Conservation (phyloP, 371 early-diverging fungal species). For the Syncephalis plumigaleata region DNA sequence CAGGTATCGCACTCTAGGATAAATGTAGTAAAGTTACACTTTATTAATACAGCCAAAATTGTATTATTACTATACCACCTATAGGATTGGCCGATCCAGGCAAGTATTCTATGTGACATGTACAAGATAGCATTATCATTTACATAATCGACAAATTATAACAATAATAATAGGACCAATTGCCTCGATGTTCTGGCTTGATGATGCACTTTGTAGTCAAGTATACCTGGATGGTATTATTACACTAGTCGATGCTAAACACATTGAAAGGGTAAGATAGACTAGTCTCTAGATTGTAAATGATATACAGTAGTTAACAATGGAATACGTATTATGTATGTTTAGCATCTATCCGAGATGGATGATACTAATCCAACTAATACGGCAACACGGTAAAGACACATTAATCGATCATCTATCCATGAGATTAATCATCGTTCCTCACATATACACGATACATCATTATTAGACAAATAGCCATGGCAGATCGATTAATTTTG, state of each 20-base stretch:
- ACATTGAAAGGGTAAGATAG: slow-evolving; percentile 32
- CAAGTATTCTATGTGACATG: slow-evolving; percentile 2
- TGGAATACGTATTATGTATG: no score
- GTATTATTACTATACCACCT: background rate
- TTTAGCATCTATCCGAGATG: slow-evolving; percentile 28
- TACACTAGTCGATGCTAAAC: slow-evolving; percentile 82
- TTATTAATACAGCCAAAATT: background rate
- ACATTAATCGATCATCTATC: no score
- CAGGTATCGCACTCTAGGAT: no score
- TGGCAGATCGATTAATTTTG: slow-evolving; percentile 84
- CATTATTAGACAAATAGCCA: slow-evolving; percentile 72
- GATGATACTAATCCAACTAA: slow-evolving; percentile 38
- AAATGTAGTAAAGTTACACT: background rate
- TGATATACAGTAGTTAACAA: no score
- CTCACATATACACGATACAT: slow-evolving; percentile 11
- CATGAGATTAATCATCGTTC: no score
- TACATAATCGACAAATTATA: no score
- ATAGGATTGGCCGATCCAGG: slow-evolving; percentile 65
- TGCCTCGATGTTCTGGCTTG: slow-evolving; percentile 92
- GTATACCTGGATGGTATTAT: slow-evolving; percentile 87
- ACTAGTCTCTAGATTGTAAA: background rate
- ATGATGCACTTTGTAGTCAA: slow-evolving; percentile 76
- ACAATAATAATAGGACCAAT: slow-evolving; percentile 55
- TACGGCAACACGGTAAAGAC: slow-evolving; percentile 41
- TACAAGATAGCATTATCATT: background rate